Conservation (phyloP, 2,329 filamentous ascomycete genomes). For the Camillea tinctor region DNA sequence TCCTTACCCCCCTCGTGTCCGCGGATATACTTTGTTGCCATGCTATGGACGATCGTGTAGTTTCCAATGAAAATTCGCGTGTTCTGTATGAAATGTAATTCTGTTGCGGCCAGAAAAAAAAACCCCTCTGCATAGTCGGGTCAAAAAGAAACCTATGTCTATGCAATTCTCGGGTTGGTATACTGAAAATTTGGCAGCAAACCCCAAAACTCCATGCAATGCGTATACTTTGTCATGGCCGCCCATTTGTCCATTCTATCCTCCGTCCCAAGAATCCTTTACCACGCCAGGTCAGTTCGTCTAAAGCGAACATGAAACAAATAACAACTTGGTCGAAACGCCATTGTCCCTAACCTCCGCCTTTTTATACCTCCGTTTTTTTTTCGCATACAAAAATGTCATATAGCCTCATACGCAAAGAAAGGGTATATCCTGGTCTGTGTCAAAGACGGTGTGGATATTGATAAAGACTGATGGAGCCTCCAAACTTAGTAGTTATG, state of each 20-base stretch:
- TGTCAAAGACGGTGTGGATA: not conserved
- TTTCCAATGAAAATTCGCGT: not conserved
- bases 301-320: not conserved
- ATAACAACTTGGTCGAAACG: not conserved
- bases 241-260: slow-evolving; percentile 9
- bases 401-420: not conserved
- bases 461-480: not conserved
- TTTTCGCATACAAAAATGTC: not conserved
- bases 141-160: not conserved
- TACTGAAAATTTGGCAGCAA: not conserved
- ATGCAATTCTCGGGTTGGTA: not conserved
- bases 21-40: too few relatives aligned
- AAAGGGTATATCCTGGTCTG: not conserved
- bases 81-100: not conserved
- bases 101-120: not conserved
- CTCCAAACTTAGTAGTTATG: not conserved
- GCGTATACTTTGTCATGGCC: slow-evolving; percentile 24
- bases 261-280: not conserved
- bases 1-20: too few relatives aligned
- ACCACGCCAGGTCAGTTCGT: not conserved
- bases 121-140: too few relatives aligned
- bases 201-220: slow-evolving; percentile 25
- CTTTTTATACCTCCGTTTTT: not conserved
- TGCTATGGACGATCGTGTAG: too few relatives aligned
- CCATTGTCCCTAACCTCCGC: not conserved